These are phyloP conservation scores for Cyberlindnera euphorbiae DNA, from an alignment of 805 yeast species.

Conservation along the genomic window DNA sequence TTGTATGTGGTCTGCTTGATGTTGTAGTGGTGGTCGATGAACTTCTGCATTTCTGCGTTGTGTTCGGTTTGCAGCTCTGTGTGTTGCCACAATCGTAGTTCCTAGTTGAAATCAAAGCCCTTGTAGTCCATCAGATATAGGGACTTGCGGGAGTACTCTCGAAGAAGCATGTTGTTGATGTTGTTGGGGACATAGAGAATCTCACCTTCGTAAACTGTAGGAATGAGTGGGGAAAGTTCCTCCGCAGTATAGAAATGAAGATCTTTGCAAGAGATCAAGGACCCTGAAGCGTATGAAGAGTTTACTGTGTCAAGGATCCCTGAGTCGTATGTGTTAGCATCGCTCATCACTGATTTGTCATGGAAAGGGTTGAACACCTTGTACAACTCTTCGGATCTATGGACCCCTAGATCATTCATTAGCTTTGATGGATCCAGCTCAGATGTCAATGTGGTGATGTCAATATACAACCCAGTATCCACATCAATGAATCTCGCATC, in stretches of 20 bases:
- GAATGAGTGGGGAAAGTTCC: conserved; percentile 48
- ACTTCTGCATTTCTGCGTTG: conserved; percentile 12
- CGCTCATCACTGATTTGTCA: conserved; percentile 24
- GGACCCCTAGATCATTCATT: conserved; percentile 3
- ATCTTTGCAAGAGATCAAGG: conserved; percentile 52
- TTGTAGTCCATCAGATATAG: conserved; percentile 33
- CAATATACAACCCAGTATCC: conserved; percentile 67
- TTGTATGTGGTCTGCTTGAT: conserved; percentile 19
- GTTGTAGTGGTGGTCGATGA: conserved; percentile 13
- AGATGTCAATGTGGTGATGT: conserved; percentile 50
- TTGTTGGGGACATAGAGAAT: conserved; percentile 52
- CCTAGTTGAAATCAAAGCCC: conserved; percentile 36
- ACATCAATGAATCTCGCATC: conserved; percentile 72
- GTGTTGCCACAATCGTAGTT: conserved; percentile 16
- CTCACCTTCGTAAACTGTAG: conserved; percentile 55
- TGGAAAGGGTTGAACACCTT: conserved; percentile 24
- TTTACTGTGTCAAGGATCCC: conserved; percentile 26
- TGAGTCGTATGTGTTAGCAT: conserved; percentile 29
- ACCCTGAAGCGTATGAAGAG: conserved; percentile 20
- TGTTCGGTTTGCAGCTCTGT: conserved; percentile 14
- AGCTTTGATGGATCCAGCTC: conserved; percentile 7
- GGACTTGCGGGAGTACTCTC: conserved; percentile 41
- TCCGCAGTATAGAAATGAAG: conserved; percentile 48
- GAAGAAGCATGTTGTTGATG: conserved; percentile 36
- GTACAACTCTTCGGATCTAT: conserved; percentile 9